A percentile compares a stretch with the other conserved stretches of the same genome.
phyloP scores from a whole-genome alignment of 169 alveolate genomes.

The Cryptosporidium ryanae region DNA sequence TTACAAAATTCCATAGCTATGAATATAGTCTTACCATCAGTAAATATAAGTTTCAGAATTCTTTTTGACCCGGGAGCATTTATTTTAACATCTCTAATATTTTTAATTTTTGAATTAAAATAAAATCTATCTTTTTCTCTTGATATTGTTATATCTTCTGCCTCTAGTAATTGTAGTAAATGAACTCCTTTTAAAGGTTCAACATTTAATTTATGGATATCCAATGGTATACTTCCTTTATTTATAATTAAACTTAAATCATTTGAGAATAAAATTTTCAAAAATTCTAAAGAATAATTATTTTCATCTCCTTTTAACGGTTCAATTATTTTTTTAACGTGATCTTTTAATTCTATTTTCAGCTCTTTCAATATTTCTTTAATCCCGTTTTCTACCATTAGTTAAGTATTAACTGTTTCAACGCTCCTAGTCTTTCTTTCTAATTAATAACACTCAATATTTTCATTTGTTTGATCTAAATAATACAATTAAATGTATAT shows the following conservation, averaged over 20 bases:
- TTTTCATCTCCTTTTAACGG: slow-evolving; percentile 2
- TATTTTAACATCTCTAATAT: neutral
- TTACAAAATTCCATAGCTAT: slow-evolving; percentile 45
- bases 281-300: slow-evolving; percentile 5
- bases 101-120: neutral
- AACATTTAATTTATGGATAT: slow-evolving; percentile 20
- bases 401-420: neutral
- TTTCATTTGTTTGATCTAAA: neutral
- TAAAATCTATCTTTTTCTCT: slow-evolving; percentile 26
- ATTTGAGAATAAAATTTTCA: slow-evolving; percentile 19
- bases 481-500: neutral
- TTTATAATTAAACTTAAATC: slow-evolving; percentile 33
- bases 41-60: slow-evolving; percentile 46
- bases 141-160: slow-evolving; percentile 38
- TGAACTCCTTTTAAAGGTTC: slow-evolving; percentile 29
- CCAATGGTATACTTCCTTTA: slow-evolving; percentile 49
- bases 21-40: slow-evolving; percentile 39
- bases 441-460: neutral
- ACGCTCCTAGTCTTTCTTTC: neutral
- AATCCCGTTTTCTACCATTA: neutral
- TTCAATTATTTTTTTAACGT: slow-evolving; percentile 4
- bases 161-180: slow-evolving; percentile 54
- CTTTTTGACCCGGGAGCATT: slow-evolving; percentile 23
- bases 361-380: slow-evolving; percentile 5
- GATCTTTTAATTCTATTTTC: slow-evolving; percentile 21